A percentile compares a stretch with the other conserved stretches of the same genome.
Evolutionary conservation across 495 filamentous ascomycete genomes (phyloP).

Genomic region (Neurospora sp.): DNA sequence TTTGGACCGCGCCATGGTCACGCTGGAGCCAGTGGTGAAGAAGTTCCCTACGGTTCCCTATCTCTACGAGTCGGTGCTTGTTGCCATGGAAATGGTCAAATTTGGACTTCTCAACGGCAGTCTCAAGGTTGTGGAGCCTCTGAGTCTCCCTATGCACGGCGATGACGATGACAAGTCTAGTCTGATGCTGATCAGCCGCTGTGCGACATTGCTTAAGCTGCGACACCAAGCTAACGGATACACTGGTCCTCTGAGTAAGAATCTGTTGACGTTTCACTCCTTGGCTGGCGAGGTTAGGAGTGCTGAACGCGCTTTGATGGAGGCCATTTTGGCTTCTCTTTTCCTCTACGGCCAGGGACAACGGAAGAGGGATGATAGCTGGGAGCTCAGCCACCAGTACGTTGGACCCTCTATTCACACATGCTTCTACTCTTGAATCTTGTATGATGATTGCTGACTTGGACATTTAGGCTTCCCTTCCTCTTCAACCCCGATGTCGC

Average conservation of each 20-base stretch:
- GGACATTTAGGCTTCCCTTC: slow-evolving; percentile 64
- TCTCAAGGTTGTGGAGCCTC: slow-evolving; percentile 41
- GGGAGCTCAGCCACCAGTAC: slow-evolving; percentile 62
- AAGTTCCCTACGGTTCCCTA: slow-evolving; percentile 43
- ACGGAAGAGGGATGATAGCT: slow-evolving; percentile 59
- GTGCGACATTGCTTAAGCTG: slow-evolving; percentile 71
- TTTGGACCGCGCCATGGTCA: slow-evolving; percentile 55
- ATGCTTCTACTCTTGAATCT: background rate
- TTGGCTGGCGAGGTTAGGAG: slow-evolving; percentile 69
- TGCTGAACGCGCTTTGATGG: slow-evolving; percentile 68
- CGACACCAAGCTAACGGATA: slow-evolving; percentile 81
- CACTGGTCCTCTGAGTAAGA: slow-evolving; percentile 86
- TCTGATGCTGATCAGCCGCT: slow-evolving; percentile 71
- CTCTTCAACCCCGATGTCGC: slow-evolving; percentile 72
- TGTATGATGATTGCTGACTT: slow-evolving; percentile 22
- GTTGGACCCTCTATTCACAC: slow-evolving; percentile 16
- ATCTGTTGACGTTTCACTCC: slow-evolving; percentile 78
- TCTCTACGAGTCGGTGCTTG: slow-evolving; percentile 40
- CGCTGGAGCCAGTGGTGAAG: slow-evolving; percentile 49
- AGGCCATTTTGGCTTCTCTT: slow-evolving; percentile 67
- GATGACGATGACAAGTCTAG: slow-evolving; percentile 49
- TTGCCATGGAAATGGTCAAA: slow-evolving; percentile 71
- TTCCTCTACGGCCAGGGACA: slow-evolving; percentile 69
- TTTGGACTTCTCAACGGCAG: slow-evolving; percentile 64
- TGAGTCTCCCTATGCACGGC: slow-evolving; percentile 41